phyloP scores from a whole-genome alignment of 305 asterid genomes.

The Rubia balearica region DNA sequence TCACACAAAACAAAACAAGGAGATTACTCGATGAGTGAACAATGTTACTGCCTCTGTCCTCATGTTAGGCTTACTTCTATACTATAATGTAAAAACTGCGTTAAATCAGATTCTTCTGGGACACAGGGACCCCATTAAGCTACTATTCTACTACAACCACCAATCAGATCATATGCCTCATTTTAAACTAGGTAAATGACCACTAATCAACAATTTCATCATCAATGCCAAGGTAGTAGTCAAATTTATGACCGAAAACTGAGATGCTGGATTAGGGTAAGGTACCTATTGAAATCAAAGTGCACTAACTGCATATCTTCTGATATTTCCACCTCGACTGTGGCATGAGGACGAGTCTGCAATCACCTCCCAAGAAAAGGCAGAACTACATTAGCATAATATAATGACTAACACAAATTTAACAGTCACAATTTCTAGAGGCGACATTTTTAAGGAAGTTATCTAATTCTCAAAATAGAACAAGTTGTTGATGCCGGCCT shows the following conservation, averaged over 20 bases:
- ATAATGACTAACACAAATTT: background rate
- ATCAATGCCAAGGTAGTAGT: background rate
- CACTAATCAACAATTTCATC: background rate
- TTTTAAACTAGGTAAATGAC: background rate
- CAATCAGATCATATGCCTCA: background rate
- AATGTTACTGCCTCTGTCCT: background rate
- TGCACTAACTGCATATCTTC: constrained; percentile 99
- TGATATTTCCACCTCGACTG: constrained; percentile 98
- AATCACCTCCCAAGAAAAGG: constrained; percentile 14
- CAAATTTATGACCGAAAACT: background rate
- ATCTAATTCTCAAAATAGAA: background rate
- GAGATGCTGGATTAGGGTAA: background rate
- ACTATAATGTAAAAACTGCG: background rate
- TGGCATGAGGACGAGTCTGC: constrained; percentile 99
- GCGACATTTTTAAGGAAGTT: background rate
- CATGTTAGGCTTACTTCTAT: background rate
- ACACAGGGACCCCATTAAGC: background rate
- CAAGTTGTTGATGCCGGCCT: background rate
- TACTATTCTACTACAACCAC: background rate
- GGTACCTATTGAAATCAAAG: constrained; percentile 92
- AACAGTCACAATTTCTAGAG: background rate
- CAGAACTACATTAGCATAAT: background rate
- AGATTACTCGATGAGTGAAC: background rate
- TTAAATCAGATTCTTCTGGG: background rate
- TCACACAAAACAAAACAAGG: background rate